These are phyloP conservation scores for Cylindrotheca fusiformis DNA, from an alignment of 108 stramenopile genomes.

Conservation along the genomic window DNA sequence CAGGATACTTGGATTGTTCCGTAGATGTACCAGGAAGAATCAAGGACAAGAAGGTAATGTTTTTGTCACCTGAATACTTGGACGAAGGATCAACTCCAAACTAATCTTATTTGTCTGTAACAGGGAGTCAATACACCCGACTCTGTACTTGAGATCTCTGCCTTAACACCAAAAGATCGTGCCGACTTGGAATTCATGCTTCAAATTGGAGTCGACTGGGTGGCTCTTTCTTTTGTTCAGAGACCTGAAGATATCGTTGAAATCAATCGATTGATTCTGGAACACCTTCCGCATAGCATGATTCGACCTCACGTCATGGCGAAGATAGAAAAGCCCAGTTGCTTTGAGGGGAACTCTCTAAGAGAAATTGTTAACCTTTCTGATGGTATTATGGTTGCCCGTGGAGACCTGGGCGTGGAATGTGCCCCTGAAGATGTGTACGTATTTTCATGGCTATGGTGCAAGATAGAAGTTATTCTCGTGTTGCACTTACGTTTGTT, in stretches of 20 bases:
- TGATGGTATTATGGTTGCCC: slow-evolving; percentile 93
- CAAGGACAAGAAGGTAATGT: slow-evolving; percentile 63
- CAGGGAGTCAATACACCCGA: slow-evolving; percentile 96
- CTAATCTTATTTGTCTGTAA: neutral
- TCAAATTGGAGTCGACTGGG: slow-evolving; percentile 87
- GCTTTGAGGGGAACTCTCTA: slow-evolving; percentile 75
- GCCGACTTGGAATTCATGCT: slow-evolving; percentile 85
- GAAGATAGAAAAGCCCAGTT: slow-evolving; percentile 92
- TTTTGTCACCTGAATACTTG: neutral
- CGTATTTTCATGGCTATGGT: too few relatives aligned
- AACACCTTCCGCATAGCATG: slow-evolving; percentile 33
- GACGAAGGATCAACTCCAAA: slow-evolving; percentile 1
- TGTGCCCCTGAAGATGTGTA: slow-evolving; percentile 91
- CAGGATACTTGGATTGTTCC: slow-evolving; percentile 61
- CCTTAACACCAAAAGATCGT: slow-evolving; percentile 84
- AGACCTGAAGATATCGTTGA: slow-evolving; percentile 76
- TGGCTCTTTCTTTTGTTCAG: slow-evolving; percentile 90
- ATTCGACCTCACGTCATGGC: slow-evolving; percentile 79
- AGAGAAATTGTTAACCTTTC: slow-evolving; percentile 83
- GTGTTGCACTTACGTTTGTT: too few relatives aligned
- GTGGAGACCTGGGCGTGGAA: slow-evolving; percentile 91
- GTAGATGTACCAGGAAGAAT: slow-evolving; percentile 83
- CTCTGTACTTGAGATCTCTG: slow-evolving; percentile 82
- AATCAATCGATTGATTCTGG: slow-evolving; percentile 74
- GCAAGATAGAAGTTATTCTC: too few relatives aligned